A percentile compares a stretch with the other conserved stretches of the same genome.
Conservation (phyloP, 495 filamentous ascomycete genomes). For the Usnea hakonensis region DNA sequence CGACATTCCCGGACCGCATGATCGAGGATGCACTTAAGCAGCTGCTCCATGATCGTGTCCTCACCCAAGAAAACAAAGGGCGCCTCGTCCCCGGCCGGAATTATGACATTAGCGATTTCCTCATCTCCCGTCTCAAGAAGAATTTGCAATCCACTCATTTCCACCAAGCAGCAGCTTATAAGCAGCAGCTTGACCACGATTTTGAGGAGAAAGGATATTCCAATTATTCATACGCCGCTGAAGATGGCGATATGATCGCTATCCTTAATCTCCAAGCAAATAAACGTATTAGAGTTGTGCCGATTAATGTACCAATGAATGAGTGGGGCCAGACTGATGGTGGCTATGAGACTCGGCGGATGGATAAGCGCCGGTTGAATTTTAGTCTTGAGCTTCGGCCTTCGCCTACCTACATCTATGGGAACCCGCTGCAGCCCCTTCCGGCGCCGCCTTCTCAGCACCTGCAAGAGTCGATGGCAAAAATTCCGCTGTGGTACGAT, state of each 20-base stretch:
- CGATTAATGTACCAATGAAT: conserved; percentile 52
- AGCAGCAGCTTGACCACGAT: conserved; percentile 34
- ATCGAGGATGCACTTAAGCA: conserved; percentile 49
- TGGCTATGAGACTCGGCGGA: conserved; percentile 61
- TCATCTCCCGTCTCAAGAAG: conserved; percentile 26
- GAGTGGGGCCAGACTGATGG: conserved; percentile 65
- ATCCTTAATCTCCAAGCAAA: conserved; percentile 59
- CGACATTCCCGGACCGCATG: conserved; percentile 35
- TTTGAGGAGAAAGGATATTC: conserved; percentile 27
- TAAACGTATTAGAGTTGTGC: conserved; percentile 48
- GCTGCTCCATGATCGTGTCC: conserved; percentile 51
- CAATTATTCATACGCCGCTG: conserved; percentile 38
- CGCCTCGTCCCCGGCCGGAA: conserved; percentile 45
- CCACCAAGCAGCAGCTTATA: conserved; percentile 30
- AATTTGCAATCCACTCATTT: conserved; percentile 25
- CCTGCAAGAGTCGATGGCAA: conserved; percentile 27
- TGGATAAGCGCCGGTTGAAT: conserved; percentile 55
- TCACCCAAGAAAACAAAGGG: conserved; percentile 49
- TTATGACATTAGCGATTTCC: conserved; percentile 25
- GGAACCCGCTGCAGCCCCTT: conserved; percentile 44
- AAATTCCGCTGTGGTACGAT: conserved; percentile 71
- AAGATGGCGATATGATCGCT: conserved; percentile 63
- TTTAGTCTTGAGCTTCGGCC: conserved; percentile 57
- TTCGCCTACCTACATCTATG: conserved; percentile 50
- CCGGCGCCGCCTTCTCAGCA: conserved; percentile 26